Conservation (phyloP, 2,329 filamentous ascomycete species). For the Hawksworthiomyces lignivorus region DNA sequence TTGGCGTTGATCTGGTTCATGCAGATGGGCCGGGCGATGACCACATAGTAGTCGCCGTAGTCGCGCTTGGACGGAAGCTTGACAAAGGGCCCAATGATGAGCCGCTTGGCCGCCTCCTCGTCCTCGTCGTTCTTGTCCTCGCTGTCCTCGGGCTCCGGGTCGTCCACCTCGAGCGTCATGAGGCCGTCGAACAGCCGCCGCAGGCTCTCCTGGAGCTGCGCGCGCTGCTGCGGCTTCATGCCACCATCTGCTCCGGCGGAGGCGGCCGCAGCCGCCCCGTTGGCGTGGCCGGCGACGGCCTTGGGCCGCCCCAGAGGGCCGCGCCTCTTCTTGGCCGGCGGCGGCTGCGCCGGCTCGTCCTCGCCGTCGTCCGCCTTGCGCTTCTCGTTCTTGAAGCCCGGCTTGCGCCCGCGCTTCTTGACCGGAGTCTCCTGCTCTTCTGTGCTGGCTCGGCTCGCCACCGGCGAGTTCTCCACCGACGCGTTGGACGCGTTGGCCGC, state of each 20-base stretch:
- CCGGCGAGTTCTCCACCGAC: slow-evolving; percentile 61
- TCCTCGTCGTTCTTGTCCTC: slow-evolving; percentile 41
- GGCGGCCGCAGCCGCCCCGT: slow-evolving; percentile 15
- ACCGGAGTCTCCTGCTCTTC: slow-evolving; percentile 68
- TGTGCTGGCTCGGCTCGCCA: slow-evolving; percentile 72
- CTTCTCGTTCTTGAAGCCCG: slow-evolving; percentile 67
- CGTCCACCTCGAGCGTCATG: slow-evolving; percentile 77
- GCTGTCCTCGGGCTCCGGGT: slow-evolving; percentile 48
- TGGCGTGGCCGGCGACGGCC: slow-evolving; percentile 33
- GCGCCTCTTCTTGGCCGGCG: slow-evolving; percentile 70
- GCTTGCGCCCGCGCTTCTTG: slow-evolving; percentile 82
- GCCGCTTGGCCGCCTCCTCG: slow-evolving; percentile 56
- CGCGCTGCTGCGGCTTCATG: slow-evolving; percentile 61
- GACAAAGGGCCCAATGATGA: slow-evolving; percentile 90
- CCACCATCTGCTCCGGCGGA: slow-evolving; percentile 37
- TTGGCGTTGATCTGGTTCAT: slow-evolving; percentile 93
- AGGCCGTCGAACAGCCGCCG: slow-evolving; percentile 70
- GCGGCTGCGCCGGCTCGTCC: slow-evolving; percentile 66
- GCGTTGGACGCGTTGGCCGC: slow-evolving; percentile 18
- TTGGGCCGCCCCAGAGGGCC: slow-evolving; percentile 65
- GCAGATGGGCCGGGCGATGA: slow-evolving; percentile 87
- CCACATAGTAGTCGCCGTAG: slow-evolving; percentile 90
- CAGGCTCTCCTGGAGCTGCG: slow-evolving; percentile 71
- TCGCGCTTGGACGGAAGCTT: slow-evolving; percentile 82
- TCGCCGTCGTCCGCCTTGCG: slow-evolving; percentile 79